Evolutionary conservation across 305 asterid species (phyloP).

Genomic region (Solanum aculeatissimum): DNA sequence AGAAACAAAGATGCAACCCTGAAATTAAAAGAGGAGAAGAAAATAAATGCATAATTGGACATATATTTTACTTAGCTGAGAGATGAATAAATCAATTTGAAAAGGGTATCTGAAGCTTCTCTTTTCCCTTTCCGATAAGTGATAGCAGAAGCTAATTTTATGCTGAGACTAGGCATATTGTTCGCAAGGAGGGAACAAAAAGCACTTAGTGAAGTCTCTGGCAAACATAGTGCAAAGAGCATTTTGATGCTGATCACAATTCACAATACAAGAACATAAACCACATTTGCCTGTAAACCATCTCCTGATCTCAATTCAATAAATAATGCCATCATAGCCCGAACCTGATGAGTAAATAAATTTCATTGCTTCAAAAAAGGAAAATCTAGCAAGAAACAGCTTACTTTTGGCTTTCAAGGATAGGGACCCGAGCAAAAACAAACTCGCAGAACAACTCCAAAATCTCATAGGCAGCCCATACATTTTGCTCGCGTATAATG

Average conservation of each 20-base stretch:
- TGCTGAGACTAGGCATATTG: not conserved
- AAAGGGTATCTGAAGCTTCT: not conserved
- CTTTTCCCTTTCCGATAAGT: not conserved
- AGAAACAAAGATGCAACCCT: not conserved
- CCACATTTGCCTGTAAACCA: not conserved
- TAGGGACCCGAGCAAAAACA: conserved; percentile 76
- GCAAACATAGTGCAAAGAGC: not conserved
- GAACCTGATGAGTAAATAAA: not conserved
- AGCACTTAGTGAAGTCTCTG: not conserved
- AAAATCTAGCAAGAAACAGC: not conserved
- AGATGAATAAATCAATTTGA: not conserved
- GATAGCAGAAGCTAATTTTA: not conserved
- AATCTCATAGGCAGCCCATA: conserved; percentile 89
- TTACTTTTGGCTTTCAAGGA: conserved; percentile 87
- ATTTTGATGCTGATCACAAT: not conserved
- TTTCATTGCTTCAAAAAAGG: not conserved
- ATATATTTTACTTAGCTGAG: not conserved
- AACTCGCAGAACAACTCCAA: conserved; percentile 81
- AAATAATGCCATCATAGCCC: not conserved
- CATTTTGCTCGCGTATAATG: conserved; percentile 75
- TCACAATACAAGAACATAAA: not conserved
- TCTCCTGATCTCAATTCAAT: not conserved
- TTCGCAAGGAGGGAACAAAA: not conserved
- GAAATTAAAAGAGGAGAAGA: not conserved
- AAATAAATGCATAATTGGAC: not conserved